Percentiles rank a stretch among this genome's conserved stretches.
Evolutionary conservation across 768 basidiomycete species (phyloP).

Genomic region (Tulasnella sp.): DNA sequence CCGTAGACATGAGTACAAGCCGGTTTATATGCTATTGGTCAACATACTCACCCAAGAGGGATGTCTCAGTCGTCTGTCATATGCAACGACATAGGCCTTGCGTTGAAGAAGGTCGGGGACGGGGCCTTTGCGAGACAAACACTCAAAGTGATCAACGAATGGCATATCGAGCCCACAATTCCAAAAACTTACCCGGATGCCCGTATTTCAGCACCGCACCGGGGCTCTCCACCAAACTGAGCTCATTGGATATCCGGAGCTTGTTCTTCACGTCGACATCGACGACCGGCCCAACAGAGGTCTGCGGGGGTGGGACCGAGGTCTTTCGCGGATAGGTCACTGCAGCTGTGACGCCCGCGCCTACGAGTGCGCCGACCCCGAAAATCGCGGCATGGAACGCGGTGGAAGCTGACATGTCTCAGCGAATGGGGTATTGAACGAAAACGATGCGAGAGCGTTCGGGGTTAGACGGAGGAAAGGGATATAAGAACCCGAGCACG

Average conservation of each 20-base stretch:
- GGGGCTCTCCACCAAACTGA: background rate
- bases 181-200: conserved; percentile 50
- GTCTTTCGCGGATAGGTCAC: conserved; percentile 14
- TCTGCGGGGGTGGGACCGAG: background rate
- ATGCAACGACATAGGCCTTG: conserved; percentile 76
- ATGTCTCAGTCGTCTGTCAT: conserved; percentile 81
- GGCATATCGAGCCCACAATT: background rate
- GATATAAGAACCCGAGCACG: background rate
- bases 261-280: conserved; percentile 25
- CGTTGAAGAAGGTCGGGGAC: conserved; percentile 66
- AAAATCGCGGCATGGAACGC: conserved; percentile 60
- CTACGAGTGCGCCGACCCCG: conserved; percentile 68
- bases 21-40: background rate
- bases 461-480: background rate
- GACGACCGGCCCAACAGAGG: conserved; percentile 27
- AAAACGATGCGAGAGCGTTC: background rate
- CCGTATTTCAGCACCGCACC: conserved; percentile 56
- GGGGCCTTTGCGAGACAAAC: conserved; percentile 46
- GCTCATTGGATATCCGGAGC: conserved; percentile 1
- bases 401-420: conserved; percentile 35
- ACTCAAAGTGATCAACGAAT: background rate
- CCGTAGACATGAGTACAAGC: background rate
- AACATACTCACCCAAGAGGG: conserved; percentile 72
- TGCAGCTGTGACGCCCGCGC: conserved; percentile 44
- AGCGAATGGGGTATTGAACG: background rate